Conservation (phyloP, 2,329 filamentous ascomycete genomes). For the Orbilia brochopaga region DNA sequence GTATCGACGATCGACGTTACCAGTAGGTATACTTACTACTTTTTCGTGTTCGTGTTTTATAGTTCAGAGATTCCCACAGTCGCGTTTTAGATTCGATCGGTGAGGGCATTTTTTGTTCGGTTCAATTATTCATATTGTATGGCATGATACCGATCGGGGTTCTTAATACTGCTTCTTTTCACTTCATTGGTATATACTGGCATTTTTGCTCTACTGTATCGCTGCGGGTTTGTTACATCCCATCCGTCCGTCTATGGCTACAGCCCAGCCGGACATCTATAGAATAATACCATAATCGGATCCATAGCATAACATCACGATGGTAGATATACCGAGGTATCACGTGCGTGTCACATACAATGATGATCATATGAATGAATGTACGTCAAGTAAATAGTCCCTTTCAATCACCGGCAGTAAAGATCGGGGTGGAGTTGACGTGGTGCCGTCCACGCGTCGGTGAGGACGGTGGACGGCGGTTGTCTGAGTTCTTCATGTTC, state of each 20-base stretch:
- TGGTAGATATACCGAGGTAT: neutral
- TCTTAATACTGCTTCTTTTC: slow-evolving; percentile 12
- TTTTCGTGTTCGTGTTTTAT: neutral
- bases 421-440: slow-evolving; percentile 51
- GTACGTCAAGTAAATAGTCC: slow-evolving; percentile 52
- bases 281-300: neutral
- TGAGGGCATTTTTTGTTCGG: neutral
- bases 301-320: neutral
- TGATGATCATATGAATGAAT: slow-evolving; percentile 13
- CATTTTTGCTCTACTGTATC: too few species aligned
- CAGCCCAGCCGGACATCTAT: neutral
- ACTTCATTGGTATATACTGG: neutral
- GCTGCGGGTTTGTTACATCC: neutral
- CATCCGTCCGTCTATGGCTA: neutral
- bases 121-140: slow-evolving; percentile 2
- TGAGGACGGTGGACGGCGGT: slow-evolving; percentile 3
- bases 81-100: too few species aligned
- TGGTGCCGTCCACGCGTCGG: slow-evolving; percentile 12
- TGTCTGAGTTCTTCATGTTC: slow-evolving; percentile 49
- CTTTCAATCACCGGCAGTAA: slow-evolving; percentile 48
- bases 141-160: slow-evolving; percentile 12
- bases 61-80: neutral
- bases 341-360: neutral
- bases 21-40: too few species aligned
- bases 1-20: too few species aligned